Evolutionary conservation across 352 stramenopile genomes (phyloP), one percentile per base, ranked within the genome.

Genomic region (Phytophthora europaea): DNA sequence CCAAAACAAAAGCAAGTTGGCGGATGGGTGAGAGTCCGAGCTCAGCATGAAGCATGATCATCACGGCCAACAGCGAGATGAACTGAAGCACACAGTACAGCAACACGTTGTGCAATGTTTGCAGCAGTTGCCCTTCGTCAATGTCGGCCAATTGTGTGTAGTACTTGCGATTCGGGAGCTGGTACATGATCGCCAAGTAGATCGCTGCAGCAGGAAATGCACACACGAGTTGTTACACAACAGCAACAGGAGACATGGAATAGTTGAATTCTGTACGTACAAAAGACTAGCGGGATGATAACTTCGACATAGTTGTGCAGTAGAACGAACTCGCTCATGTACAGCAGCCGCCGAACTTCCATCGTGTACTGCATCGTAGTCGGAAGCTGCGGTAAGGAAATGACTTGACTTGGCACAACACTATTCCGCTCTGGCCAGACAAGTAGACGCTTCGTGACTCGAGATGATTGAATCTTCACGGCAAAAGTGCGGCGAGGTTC

Each of bases 1-100:
- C 69, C 7, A 83, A 61, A 16, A 85, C 79, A 51, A 81, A 83
- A 10, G 72, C 57, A 15, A 75, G 33, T 34, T 75, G 60, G 13
- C 61, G 57, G 26, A 80, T 72, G 38, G 70, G 18, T 6, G 62
- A 70, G 10, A 85, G 34, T 6, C 54, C 18, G 22, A 81, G 55
- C 26, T 66, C 40, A 7, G 20, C 28, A 5, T 63, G 22, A 26
- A 63, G 20, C 15, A 26, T 52, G n/a, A 52, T 13, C 20, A 63
- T 8, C 56, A 63, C 15, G 20, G 52, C 8, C 45, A 65, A 10
- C 13, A 43, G 18, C 26, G 40, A 31, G 2, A 36, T 5, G 15
- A 62, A 18, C 20, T 50, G 33, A 13, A 62, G 36, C n/a, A 15
- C 15, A 5, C 55, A 47, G 55, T 62, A 31, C 13, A 50, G 3